Percentiles rank a stretch among this genome's conserved stretches.
phyloP scores from a whole-genome alignment of 345 rosid species.

The Gossypium stocksii region DNA sequence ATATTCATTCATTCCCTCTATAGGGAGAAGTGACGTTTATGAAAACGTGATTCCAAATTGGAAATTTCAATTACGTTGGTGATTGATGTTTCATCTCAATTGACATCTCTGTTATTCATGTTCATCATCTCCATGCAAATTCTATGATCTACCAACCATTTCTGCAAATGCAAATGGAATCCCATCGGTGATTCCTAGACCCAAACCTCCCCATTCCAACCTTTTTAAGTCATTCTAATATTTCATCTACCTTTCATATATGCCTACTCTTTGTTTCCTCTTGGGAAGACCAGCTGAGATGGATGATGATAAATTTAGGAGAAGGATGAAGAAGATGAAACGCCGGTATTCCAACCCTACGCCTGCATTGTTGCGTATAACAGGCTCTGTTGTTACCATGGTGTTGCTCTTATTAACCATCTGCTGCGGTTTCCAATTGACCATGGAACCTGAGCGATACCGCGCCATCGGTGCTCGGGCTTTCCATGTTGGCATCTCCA shows the following conservation, averaged over 20 bases:
- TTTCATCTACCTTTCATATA: neutral
- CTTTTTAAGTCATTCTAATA: neutral
- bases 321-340: conserved; percentile 11
- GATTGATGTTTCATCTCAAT: neutral
- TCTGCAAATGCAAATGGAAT: too few species aligned
- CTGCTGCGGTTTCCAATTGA: conserved; percentile 23
- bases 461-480: conserved; percentile 17
- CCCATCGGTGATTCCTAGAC: neutral
- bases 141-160: neutral
- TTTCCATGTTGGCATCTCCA: conserved; percentile 26
- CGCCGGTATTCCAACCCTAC: neutral
- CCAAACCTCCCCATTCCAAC: neutral
- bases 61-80: neutral
- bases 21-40: too few species aligned
- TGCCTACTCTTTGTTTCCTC: neutral
- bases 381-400: conserved; percentile 17
- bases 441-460: conserved; percentile 23
- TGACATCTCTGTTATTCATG: neutral
- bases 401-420: conserved; percentile 27
- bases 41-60: neutral
- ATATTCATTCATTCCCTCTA: neutral
- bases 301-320: conserved; percentile 18
- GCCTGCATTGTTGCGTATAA: conserved; percentile 8
- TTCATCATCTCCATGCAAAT: neutral
- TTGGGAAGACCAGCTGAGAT: neutral